Evolutionary conservation across 768 basidiomycete genomes (phyloP).

Genomic region (Infundibulicybe gibba): DNA sequence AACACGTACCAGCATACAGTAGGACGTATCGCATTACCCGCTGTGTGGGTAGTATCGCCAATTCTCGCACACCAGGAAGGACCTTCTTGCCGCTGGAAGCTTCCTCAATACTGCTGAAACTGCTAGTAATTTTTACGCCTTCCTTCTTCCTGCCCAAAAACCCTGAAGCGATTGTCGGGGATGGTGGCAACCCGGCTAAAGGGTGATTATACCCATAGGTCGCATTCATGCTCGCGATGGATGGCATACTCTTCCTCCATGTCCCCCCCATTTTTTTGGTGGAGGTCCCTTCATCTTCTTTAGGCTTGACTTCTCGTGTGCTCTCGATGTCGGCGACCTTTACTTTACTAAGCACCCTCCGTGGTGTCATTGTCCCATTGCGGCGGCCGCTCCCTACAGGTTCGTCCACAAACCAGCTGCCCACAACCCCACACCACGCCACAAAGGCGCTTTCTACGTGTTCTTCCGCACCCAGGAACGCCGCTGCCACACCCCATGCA

Average conservation of each 20-base stretch:
- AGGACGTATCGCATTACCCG: conserved; percentile 66
- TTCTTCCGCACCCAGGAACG: conserved; percentile 45
- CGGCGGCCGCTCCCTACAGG: background rate
- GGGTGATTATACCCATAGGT: background rate
- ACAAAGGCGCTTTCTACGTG: conserved; percentile 46
- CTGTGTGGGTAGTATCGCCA: conserved; percentile 66
- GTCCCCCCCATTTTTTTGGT: conserved; percentile 10
- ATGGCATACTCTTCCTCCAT: conserved; percentile 22
- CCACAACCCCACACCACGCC: conserved; percentile 45
- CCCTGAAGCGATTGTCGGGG: background rate
- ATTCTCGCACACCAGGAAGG: conserved; percentile 41
- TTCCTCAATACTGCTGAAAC: too few relatives aligned
- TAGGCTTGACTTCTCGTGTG: background rate
- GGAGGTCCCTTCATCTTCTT: conserved; percentile 1
- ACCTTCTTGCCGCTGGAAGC: conserved; percentile 11
- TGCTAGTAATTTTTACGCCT: too few relatives aligned
- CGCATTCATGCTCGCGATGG: conserved; percentile 7
- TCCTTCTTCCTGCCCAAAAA: conserved; percentile 10
- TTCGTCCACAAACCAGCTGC: conserved; percentile 29
- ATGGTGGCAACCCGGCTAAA: too few relatives aligned
- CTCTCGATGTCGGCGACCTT: background rate
- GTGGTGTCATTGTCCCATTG: background rate
- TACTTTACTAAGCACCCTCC: background rate
- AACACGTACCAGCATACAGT: conserved; percentile 49
- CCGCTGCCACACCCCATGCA: conserved; percentile 47